Percentiles rank a stretch among this genome's conserved stretches.
phyloP scores from a whole-genome alignment of 768 basidiomycete species.

The Arthromyces matolae region DNA sequence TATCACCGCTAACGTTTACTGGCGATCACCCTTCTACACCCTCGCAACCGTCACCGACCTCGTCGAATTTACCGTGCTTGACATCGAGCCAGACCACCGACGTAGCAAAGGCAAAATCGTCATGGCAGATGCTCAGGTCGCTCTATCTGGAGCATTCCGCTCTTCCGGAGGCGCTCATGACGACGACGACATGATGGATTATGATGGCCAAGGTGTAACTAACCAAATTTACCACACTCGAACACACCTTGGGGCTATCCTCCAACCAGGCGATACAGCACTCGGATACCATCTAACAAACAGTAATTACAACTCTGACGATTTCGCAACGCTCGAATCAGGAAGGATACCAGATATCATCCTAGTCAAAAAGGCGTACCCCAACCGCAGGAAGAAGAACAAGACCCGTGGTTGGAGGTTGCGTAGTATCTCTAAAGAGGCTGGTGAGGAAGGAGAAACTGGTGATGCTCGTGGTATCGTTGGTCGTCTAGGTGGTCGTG shows the following conservation, averaged over 20 bases:
- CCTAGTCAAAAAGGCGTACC: constrained; percentile 93
- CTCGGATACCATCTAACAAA: constrained; percentile 88
- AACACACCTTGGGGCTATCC: constrained; percentile 86
- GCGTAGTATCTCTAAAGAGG: constrained; percentile 89
- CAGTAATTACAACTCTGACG: constrained; percentile 90
- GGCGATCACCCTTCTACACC: constrained; percentile 87
- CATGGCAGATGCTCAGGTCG: constrained; percentile 81
- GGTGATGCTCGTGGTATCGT: constrained; percentile 80
- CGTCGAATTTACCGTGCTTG: constrained; percentile 92
- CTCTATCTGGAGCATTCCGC: constrained; percentile 74
- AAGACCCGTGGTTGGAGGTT: constrained; percentile 83
- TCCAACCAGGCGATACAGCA: constrained; percentile 93
- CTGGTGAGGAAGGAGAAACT: constrained; percentile 81
- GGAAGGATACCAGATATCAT: constrained; percentile 86
- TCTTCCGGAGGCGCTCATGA: constrained; percentile 34
- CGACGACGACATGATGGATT: constrained; percentile 54
- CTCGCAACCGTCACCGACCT: constrained; percentile 82
- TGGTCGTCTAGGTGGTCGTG: constrained; percentile 84
- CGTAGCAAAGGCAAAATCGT: constrained; percentile 70
- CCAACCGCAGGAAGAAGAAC: constrained; percentile 88
- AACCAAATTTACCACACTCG: constrained; percentile 93
- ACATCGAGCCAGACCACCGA: constrained; percentile 77
- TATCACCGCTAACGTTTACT: constrained; percentile 74
- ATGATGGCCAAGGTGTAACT: constrained; percentile 49
- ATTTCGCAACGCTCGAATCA: constrained; percentile 63